Percentiles rank a stretch among this genome's conserved stretches.
Evolutionary conservation across 805 yeast genomes (phyloP).

Genomic region (Maudiozyma serrabonitensis): DNA sequence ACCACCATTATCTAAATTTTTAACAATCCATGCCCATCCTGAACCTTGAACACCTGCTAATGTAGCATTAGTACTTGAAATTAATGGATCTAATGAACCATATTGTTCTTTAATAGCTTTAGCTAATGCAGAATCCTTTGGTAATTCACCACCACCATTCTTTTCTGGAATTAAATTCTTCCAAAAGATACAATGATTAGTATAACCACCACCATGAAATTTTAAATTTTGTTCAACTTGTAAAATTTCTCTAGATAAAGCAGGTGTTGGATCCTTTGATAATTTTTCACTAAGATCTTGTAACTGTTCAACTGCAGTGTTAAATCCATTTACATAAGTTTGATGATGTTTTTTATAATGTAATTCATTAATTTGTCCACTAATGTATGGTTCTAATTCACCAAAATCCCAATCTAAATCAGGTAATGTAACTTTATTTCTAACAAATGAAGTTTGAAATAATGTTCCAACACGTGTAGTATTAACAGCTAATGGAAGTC

Average conservation of each 20-base stretch:
- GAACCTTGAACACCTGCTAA: conserved; percentile 89
- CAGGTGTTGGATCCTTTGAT: conserved; percentile 43
- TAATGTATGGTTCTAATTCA: conserved; percentile 77
- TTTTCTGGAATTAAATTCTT: conserved; percentile 71
- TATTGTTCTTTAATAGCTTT: conserved; percentile 52
- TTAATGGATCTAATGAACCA: conserved; percentile 65
- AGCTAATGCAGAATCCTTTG: conserved; percentile 41
- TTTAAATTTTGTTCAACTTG: conserved; percentile 66
- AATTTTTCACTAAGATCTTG: conserved; percentile 52
- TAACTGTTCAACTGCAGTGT: conserved; percentile 65
- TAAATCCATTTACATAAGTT: conserved; percentile 81
- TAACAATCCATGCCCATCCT: conserved; percentile 90
- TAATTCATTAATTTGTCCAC: conserved; percentile 76
- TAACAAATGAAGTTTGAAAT: conserved; percentile 10
- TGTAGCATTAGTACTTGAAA: conserved; percentile 51
- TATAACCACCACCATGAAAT: conserved; percentile 88
- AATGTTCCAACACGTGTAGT: too few relatives aligned
- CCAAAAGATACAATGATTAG: conserved; percentile 84
- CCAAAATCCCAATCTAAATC: conserved; percentile 76
- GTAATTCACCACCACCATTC: conserved; percentile 64
- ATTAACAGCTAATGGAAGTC: too few relatives aligned
- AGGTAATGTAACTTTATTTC: conserved; percentile 69
- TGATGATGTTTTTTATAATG: conserved; percentile 91
- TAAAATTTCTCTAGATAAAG: conserved; percentile 27
- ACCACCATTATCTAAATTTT: conserved; percentile 65